A percentile compares a stretch with the other conserved stretches of the same genome.
Evolutionary conservation across 108 stramenopile species (phyloP).

Genomic region (Cyclotella distinguenda): DNA sequence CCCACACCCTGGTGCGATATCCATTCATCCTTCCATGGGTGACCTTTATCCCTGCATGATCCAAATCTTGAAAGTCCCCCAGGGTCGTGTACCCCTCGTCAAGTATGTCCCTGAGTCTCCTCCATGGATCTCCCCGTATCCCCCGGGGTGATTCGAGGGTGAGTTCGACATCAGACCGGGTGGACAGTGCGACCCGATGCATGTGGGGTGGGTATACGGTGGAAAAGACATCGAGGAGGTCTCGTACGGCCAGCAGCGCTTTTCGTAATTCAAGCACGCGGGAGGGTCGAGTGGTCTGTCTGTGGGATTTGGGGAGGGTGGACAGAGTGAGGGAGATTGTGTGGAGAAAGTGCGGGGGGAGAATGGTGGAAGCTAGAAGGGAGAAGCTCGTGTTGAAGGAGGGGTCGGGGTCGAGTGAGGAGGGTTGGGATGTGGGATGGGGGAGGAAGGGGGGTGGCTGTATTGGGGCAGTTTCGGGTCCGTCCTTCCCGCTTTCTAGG

Average conservation of each 20-base stretch:
- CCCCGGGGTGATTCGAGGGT: neutral
- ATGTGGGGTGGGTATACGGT: constrained; percentile 30
- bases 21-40: constrained; percentile 5
- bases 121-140: constrained; percentile 19
- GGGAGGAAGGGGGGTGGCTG: too few species aligned
- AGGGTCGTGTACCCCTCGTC: constrained; percentile 42
- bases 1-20: constrained; percentile 34
- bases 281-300: constrained; percentile 14
- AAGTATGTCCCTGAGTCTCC: constrained; percentile 22
- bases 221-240: constrained; percentile 44
- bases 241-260: constrained; percentile 38
- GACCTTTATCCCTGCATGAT: constrained; percentile 38
- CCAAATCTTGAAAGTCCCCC: constrained; percentile 50
- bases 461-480: too few species aligned
- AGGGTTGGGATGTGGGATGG: too few species aligned
- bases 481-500: too few species aligned
- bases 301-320: too few species aligned
- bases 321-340: too few species aligned
- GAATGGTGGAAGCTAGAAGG: too few species aligned
- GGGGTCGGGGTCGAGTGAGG: too few species aligned
- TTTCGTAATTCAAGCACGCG: constrained; percentile 37
- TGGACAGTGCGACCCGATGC: constrained; percentile 1
- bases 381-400: too few species aligned
- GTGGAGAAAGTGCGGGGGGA: too few species aligned
- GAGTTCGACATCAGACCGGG: constrained; percentile 5